These are phyloP conservation scores for Mrakia hoshinonis DNA, from an alignment of 768 basidiomycete genomes.

Conservation along the genomic window DNA sequence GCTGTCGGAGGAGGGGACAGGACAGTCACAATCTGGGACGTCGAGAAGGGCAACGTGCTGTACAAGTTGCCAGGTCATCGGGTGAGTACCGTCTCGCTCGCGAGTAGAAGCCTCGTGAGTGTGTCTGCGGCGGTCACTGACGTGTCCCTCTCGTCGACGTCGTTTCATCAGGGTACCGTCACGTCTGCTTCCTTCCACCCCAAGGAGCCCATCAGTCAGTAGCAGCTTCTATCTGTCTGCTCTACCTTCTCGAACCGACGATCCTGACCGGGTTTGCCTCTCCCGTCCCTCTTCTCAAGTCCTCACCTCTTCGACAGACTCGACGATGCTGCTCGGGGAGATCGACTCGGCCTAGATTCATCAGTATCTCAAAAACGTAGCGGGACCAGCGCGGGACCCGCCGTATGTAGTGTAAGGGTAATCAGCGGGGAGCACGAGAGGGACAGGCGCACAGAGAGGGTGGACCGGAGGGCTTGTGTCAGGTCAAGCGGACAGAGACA, in stretches of 20 bases:
- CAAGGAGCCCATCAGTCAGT: conserved; percentile 84
- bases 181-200: conserved; percentile 73
- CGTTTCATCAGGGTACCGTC: conserved; percentile 88
- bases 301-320: conserved; percentile 84
- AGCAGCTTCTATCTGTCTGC: not conserved
- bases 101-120: no score
- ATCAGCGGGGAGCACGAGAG: no score
- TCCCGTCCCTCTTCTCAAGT: conserved; percentile 47
- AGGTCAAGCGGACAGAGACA: no score
- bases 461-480: no score
- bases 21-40: conserved; percentile 44
- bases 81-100: no score
- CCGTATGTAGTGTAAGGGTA: no score
- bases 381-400: not conserved
- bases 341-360: conserved; percentile 50
- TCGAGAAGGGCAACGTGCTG: conserved; percentile 37
- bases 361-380: not conserved
- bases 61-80: conserved; percentile 56
- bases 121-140: no score
- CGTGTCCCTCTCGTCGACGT: not conserved
- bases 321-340: conserved; percentile 84
- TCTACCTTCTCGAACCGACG: conserved; percentile 17
- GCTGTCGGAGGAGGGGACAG: conserved; percentile 45
- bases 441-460: no score
- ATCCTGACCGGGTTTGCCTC: conserved; percentile 3